Percentiles rank a stretch among this genome's conserved stretches.
These are phyloP conservation scores for Cyberlindnera japonica DNA, from an alignment of 805 yeast genomes.

Conservation along the genomic window DNA sequence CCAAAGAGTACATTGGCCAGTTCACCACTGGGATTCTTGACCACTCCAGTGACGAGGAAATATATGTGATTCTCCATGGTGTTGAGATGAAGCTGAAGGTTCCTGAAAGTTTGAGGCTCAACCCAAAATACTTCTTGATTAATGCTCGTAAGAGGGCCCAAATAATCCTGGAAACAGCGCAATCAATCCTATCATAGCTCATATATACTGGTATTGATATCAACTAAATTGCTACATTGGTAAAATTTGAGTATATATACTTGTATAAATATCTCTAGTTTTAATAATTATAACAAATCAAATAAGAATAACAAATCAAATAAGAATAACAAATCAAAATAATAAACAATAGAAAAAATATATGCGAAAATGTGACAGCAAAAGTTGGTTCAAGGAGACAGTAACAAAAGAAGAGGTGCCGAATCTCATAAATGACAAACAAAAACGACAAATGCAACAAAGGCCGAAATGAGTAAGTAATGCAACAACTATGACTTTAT, in stretches of 20 bases:
- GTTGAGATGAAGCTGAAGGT: slow-evolving; percentile 5
- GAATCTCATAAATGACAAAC: background rate
- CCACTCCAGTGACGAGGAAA: slow-evolving; percentile 9
- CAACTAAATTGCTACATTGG: too few relatives aligned
- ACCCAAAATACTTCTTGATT: slow-evolving; percentile 11
- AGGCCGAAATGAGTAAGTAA: too few relatives aligned
- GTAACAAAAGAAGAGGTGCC: background rate
- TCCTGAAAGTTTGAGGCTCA: slow-evolving; percentile 7
- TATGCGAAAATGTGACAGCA: background rate
- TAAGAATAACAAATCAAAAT: background rate
- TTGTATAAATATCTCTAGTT: too few relatives aligned
- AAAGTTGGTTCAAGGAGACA: background rate
- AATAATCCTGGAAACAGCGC: background rate
- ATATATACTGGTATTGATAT: too few relatives aligned
- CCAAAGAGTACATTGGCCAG: background rate
- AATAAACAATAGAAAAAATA: background rate
- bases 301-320: too few relatives aligned
- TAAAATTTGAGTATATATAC: background rate
- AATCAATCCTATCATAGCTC: background rate
- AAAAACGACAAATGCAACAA: background rate
- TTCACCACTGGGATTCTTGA: background rate
- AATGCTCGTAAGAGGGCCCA: slow-evolving; percentile 5
- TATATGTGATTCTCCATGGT: slow-evolving; percentile 1
- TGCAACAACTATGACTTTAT: background rate
- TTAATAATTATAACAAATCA: too few relatives aligned